Evolutionary conservation across 164 flowering plant species (phyloP), one percentile per base, ranked within the genome.

Genomic region (Vitis riparia): DNA sequence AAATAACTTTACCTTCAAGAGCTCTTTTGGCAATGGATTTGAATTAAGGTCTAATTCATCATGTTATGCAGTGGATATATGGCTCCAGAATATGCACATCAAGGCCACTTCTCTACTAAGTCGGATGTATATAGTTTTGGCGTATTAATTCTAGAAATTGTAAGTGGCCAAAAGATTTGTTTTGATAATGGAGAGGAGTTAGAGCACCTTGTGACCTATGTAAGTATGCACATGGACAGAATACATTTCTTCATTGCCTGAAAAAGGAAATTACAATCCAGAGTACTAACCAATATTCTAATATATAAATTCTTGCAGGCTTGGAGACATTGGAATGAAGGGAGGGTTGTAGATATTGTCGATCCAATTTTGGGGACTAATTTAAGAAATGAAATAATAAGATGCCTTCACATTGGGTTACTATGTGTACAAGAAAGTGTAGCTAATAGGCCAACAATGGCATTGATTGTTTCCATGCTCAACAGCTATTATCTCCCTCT

Each of bases 81-180:
- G 74, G 64, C 83, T 6, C 83, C 81, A 0, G 81, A 80, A 51
- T 80, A 77, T 67, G 69, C 62, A 17, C 8, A 64, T 53, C 63
- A 65, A 9, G 77, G 83, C 0, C 49, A 7, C 12, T 69, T 62
- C 67, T 77, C 83, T 1, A 62, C 30, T 7, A 80, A 80, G 59
- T 75, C 77, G 3, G 81, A 81, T 68, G 77, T 81, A 0, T 81
- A 63, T 17, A 78, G 84, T 52, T 78, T 81, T 47, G 79, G 81
- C 0, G 75, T 81, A 6, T 10, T 81, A 47, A 9, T 78, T 9
- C 64, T 80, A 7, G 84, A 81, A 49, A 70, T 78, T 13, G 66
- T 81, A 0, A 69, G 62, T 9, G 79, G 81, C 2, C 44, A 32
- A 2, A 32, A 32, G 44, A 32, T 32, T 32, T 32, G 44, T 32